Percentiles rank a stretch among this genome's conserved stretches.
Conservation (phyloP, 805 yeast species). For the Allodekkera sacchari region DNA sequence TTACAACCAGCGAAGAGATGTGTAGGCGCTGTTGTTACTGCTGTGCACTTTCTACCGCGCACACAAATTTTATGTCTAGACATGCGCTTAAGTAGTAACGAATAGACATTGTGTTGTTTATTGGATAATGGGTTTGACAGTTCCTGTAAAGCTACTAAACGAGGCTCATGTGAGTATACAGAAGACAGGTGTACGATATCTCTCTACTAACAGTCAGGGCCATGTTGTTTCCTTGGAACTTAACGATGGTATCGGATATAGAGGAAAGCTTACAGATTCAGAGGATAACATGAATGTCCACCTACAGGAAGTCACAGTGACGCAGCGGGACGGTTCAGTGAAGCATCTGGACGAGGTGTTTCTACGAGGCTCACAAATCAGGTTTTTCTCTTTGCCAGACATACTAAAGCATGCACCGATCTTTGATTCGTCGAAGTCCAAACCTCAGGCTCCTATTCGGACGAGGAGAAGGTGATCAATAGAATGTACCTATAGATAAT, state of each 20-base stretch:
- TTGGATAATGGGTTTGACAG: constrained; percentile 51
- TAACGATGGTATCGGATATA: constrained; percentile 74
- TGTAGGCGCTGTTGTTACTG: too few species aligned
- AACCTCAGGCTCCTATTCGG: constrained; percentile 66
- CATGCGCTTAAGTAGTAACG: too few species aligned
- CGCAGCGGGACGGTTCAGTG: constrained; percentile 67
- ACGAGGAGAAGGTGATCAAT: constrained; percentile 23
- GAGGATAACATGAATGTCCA: constrained; percentile 96
- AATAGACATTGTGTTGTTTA: too few species aligned
- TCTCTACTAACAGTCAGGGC: constrained; percentile 40
- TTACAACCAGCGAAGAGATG: too few species aligned
- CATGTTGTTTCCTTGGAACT: constrained; percentile 80
- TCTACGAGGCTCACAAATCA: constrained; percentile 84
- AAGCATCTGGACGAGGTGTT: constrained; percentile 77
- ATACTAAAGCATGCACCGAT: constrained; percentile 83
- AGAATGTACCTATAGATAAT: too few species aligned
- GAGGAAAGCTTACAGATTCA: constrained; percentile 76
- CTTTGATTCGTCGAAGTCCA: constrained; percentile 49
- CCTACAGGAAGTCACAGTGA: constrained; percentile 69
- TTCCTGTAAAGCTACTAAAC: constrained; percentile 78
- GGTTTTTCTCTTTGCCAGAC: constrained; percentile 83
- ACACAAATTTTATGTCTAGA: too few species aligned
- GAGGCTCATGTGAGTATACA: constrained; percentile 25
- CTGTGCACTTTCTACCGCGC: too few species aligned
- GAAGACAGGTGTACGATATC: neutral